These are phyloP conservation scores for Aspergillus udagawae DNA, from an alignment of 2,329 filamentous ascomycete species.

Conservation along the genomic window DNA sequence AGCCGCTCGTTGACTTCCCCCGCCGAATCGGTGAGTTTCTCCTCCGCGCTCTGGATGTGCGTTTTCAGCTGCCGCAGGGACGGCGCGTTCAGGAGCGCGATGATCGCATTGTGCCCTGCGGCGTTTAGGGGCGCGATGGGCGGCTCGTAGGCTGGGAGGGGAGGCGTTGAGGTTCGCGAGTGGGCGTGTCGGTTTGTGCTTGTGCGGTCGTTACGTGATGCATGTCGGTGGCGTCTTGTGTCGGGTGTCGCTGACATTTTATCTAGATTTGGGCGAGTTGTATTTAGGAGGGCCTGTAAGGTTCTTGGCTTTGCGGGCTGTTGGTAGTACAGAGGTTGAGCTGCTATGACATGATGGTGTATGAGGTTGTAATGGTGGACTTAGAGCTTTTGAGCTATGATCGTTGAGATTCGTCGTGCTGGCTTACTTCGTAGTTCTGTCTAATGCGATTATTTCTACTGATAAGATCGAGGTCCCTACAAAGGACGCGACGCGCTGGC, in stretches of 20 bases:
- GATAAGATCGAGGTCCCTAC: slow-evolving; percentile 3
- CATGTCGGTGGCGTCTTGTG: background rate
- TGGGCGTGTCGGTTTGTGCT: background rate
- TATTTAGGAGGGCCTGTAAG: no score
- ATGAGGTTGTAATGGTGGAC: background rate
- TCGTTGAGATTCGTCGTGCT: background rate
- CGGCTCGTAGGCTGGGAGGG: slow-evolving; percentile 51
- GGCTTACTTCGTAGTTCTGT: background rate
- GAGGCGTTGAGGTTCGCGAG: slow-evolving; percentile 6
- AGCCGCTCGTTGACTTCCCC: slow-evolving; percentile 56
- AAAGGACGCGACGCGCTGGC: slow-evolving; percentile 25
- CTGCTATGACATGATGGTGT: background rate
- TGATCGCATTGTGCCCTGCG: slow-evolving; percentile 45
- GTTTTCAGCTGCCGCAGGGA: slow-evolving; percentile 44
- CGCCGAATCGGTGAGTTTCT: slow-evolving; percentile 47
- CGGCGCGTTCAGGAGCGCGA: slow-evolving; percentile 40
- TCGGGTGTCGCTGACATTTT: background rate
- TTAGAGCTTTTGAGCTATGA: background rate
- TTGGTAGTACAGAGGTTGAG: background rate
- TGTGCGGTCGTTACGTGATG: background rate
- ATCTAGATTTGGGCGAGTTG: background rate
- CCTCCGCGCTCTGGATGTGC: slow-evolving; percentile 45
- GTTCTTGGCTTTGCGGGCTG: no score
- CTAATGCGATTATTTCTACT: slow-evolving; percentile 1
- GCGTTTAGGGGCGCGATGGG: slow-evolving; percentile 50